Base-by-base conservation (phyloP, 257 asterid genomes). In the Solanum gracilifrons region DNA sequence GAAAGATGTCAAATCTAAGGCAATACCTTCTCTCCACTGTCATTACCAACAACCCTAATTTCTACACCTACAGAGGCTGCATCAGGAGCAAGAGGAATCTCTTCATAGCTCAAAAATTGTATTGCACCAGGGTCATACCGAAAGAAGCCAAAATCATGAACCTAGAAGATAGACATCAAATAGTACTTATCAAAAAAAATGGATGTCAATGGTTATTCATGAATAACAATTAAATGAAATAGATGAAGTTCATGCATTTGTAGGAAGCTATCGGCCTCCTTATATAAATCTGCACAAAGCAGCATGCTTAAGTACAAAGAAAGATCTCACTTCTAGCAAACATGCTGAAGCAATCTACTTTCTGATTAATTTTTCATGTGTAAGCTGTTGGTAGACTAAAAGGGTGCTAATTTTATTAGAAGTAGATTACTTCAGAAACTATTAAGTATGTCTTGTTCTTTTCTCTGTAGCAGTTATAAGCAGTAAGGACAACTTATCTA, bases 41-140 rank as follows among this genome's bases (percentile, higher is more conserved):
- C 99, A 90, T 97, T 97, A 43, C 99, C 99, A 23, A 97, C 99
- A 88, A 97, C 99, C 94, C 98, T 93, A 87, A 97, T 96, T 89
- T 97, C 99, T 82, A 96, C 95, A 88, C 99, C 99, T 71, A 97
- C 99, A 55, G 93, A 93, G 77, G 99, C 99, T 85, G 96, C 98
- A 89, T 96, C 99, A 29, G 98, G 99, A 82, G 98, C 96, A 84
- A 97, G 99, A 89, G 98, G 98, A 83, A 97, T 97, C 91, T 97
- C 98, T 90, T 97, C 99, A 79, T 97, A 97, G 93, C 91, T 94
- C 90, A 96, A 94, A 90, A 96, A 97, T 89, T 97, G 97, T 90
- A 97, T 91, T 60, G 98, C 95, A 89, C 90, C 89, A 87, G 99
- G 98, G 86, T 96, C 98, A 88, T 96, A 97, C 20, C 94, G 98